phyloP scores from a whole-genome alignment of 2,329 filamentous ascomycete species.

The Aspergillus intermedius region DNA sequence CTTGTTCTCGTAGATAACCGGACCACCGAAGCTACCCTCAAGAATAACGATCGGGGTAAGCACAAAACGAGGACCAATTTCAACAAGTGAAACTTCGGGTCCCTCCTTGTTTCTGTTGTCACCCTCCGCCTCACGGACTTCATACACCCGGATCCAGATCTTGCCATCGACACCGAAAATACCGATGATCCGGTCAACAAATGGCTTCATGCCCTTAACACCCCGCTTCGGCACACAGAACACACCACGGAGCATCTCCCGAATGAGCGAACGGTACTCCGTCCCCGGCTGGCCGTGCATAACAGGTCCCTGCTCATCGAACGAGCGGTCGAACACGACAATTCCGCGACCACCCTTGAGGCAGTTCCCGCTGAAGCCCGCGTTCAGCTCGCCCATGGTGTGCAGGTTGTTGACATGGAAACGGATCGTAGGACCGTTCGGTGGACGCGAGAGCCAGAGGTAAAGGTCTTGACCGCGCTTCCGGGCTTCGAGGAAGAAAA shows the following conservation, averaged over 20 bases:
- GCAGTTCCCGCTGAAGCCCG: slow-evolving; percentile 83
- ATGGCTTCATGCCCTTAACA: slow-evolving; percentile 86
- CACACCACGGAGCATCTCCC: slow-evolving; percentile 81
- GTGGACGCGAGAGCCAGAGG: slow-evolving; percentile 84
- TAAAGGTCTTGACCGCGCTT: slow-evolving; percentile 88
- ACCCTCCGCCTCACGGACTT: slow-evolving; percentile 77
- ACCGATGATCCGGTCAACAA: slow-evolving; percentile 89
- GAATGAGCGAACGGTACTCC: slow-evolving; percentile 50
- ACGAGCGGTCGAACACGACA: slow-evolving; percentile 82
- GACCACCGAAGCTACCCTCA: slow-evolving; percentile 89
- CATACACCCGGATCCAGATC: slow-evolving; percentile 93
- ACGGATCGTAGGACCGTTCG: slow-evolving; percentile 69
- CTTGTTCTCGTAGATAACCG: slow-evolving; percentile 97
- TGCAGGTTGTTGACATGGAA: slow-evolving; percentile 58
- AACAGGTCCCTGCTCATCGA: slow-evolving; percentile 69
- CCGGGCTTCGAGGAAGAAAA: slow-evolving; percentile 89
- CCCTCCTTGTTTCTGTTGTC: slow-evolving; percentile 46
- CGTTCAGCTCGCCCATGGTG: slow-evolving; percentile 90
- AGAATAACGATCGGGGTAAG: slow-evolving; percentile 91
- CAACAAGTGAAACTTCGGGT: slow-evolving; percentile 74
- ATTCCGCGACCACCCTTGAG: slow-evolving; percentile 87
- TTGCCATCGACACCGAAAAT: slow-evolving; percentile 89
- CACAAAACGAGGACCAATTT: slow-evolving; percentile 90
- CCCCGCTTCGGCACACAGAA: slow-evolving; percentile 83
- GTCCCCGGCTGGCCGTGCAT: slow-evolving; percentile 52